A percentile compares a stretch with the other conserved stretches of the same genome.
These are phyloP conservation scores for Globisporangium ultimum DNA, from an alignment of 352 stramenopile genomes.

Conservation along the genomic window DNA sequence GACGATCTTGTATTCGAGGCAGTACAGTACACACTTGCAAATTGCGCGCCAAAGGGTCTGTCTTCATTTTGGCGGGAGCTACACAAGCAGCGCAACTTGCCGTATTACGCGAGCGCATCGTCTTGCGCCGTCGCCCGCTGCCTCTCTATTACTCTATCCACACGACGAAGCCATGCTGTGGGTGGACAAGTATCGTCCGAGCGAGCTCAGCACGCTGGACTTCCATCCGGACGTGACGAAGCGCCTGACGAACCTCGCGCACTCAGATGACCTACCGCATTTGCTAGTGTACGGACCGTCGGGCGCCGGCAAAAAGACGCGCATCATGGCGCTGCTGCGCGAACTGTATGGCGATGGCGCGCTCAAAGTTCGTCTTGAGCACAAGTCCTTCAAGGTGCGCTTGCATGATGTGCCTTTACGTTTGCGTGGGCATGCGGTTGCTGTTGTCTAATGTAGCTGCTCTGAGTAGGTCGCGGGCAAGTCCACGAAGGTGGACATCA, in stretches of 20 bases:
- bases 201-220: conserved; percentile 87
- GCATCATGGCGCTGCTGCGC: conserved; percentile 94
- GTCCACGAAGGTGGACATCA: conserved; percentile 95
- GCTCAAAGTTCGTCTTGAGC: conserved; percentile 87
- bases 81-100: too few species aligned
- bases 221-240: conserved; percentile 95
- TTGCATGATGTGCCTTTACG: too few species aligned
- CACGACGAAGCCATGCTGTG: conserved; percentile 86
- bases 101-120: too few species aligned
- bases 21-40: too few species aligned
- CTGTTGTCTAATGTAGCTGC: too few species aligned
- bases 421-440: too few species aligned
- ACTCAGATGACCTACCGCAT: conserved; percentile 90
- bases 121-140: too few species aligned
- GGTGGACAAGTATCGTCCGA: conserved; percentile 98
- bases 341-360: conserved; percentile 95
- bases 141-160: too few species aligned
- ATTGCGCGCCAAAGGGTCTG: too few species aligned
- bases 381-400: conserved; percentile 90
- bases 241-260: conserved; percentile 78
- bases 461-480: conserved; percentile 40
- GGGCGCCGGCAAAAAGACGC: conserved; percentile 98
- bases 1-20: too few species aligned
- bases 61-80: too few species aligned
- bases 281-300: conserved; percentile 98